These are phyloP conservation scores for Ceratocystis alfenasii DNA, from an alignment of 2,329 filamentous ascomycete species.

Conservation along the genomic window DNA sequence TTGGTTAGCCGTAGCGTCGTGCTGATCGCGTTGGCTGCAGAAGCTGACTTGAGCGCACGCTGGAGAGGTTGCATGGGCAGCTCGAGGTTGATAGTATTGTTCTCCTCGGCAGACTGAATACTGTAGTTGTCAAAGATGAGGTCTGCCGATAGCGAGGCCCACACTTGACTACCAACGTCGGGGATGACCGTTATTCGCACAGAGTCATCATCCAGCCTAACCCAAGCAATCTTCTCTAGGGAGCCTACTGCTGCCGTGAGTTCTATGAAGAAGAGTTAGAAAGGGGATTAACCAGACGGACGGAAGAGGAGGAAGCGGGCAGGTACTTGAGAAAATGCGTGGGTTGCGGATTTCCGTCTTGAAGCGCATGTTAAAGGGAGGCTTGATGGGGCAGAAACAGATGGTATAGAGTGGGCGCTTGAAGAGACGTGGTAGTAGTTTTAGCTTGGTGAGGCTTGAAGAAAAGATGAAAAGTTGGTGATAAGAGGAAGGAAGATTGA, in stretches of 20 bases:
- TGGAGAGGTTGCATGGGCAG: constrained; percentile 79
- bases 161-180: constrained; percentile 88
- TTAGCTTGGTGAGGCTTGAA: background rate
- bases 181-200: constrained; percentile 93
- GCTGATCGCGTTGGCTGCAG: constrained; percentile 55
- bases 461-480: background rate
- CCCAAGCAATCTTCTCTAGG: constrained; percentile 75
- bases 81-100: constrained; percentile 93
- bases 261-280: constrained; percentile 34
- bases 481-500: no score
- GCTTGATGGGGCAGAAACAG: background rate
- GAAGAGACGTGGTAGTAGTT: no score
- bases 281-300: background rate
- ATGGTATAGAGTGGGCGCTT: background rate
- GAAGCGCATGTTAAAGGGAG: constrained; percentile 45
- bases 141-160: constrained; percentile 64
- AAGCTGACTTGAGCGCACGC: constrained; percentile 80
- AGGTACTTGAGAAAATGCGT: constrained; percentile 49
- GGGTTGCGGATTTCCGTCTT: constrained; percentile 55
- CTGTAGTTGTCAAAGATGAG: constrained; percentile 78
- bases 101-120: constrained; percentile 68
- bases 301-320: background rate
- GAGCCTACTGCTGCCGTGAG: constrained; percentile 52
- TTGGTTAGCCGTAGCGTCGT: constrained; percentile 85
- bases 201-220: constrained; percentile 74